Percentiles rank a stretch among this genome's conserved stretches.
Conservation (phyloP, 148 eudicot species). For the Dysphania ambrosioides region DNA sequence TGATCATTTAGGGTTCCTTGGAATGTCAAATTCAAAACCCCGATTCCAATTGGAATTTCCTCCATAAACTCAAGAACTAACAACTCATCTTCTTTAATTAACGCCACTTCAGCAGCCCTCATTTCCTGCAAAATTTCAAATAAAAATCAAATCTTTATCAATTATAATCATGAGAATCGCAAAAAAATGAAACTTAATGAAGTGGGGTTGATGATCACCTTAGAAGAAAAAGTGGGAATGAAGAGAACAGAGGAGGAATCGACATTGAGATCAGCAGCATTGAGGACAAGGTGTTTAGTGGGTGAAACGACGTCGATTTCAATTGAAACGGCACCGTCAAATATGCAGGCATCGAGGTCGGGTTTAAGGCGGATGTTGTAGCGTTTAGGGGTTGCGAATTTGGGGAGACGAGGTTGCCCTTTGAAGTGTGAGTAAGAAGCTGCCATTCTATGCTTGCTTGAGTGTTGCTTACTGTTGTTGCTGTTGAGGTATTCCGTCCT, state of each 20-base stretch:
- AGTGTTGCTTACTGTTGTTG: constrained; percentile 5
- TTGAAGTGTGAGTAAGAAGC: constrained; percentile 51
- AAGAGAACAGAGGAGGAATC: constrained; percentile 51
- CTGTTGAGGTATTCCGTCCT: too few relatives aligned
- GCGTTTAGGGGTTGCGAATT: constrained; percentile 60
- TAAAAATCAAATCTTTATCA: background rate
- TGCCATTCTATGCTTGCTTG: too few relatives aligned
- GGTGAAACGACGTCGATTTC: constrained; percentile 55
- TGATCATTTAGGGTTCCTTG: constrained; percentile 84
- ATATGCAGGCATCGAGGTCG: constrained; percentile 66
- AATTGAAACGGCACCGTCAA: constrained; percentile 63
- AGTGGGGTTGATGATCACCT: constrained; percentile 33
- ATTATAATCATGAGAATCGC: too few relatives aligned
- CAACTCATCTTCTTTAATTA: constrained; percentile 70
- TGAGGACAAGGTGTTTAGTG: constrained; percentile 67
- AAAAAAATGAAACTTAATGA: too few relatives aligned
- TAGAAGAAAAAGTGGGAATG: constrained; percentile 30
- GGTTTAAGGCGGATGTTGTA: constrained; percentile 73
- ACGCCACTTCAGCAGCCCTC: constrained; percentile 47
- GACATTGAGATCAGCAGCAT: constrained; percentile 78
- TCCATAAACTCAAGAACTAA: constrained; percentile 68
- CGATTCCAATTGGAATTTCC: constrained; percentile 64
- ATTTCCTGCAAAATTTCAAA: constrained; percentile 40
- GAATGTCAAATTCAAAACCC: constrained; percentile 55
- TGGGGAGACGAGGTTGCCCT: constrained; percentile 71